A percentile compares a stretch with the other conserved stretches of the same genome.
phyloP scores from a whole-genome alignment of 768 basidiomycete species.

The Dictyophora rubrovolvata region DNA sequence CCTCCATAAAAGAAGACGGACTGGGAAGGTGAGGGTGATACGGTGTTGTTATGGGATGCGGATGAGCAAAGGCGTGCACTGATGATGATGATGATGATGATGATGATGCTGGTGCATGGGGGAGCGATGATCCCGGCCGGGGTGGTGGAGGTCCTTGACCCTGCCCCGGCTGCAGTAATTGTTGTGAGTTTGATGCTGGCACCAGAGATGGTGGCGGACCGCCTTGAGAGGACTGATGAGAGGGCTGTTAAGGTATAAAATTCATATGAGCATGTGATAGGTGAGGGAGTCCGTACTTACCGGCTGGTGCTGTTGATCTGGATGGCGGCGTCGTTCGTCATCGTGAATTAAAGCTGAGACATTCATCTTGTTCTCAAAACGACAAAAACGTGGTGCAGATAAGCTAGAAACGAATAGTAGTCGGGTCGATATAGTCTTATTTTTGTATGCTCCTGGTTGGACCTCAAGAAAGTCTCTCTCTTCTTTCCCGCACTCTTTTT shows the following conservation, averaged over 20 bases:
- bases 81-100: constrained; percentile 23
- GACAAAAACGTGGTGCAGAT: no score
- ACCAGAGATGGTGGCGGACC: constrained; percentile 18
- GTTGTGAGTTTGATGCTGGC: constrained; percentile 13
- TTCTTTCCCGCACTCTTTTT: no score
- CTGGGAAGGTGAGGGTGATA: constrained; percentile 17
- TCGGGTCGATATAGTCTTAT: no score
- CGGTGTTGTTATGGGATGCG: constrained; percentile 10
- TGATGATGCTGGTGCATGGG: constrained; percentile 25
- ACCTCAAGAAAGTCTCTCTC: no score
- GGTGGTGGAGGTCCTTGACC: constrained; percentile 16
- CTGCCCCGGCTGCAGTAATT: constrained; percentile 12
- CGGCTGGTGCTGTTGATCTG: neutral
- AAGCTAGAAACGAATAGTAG: no score
- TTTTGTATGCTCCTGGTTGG: no score
- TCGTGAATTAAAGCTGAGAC: constrained; percentile 60
- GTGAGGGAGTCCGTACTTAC: neutral
- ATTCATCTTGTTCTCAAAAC: constrained; percentile 40
- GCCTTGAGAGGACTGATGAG: neutral
- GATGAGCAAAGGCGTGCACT: constrained; percentile 7
- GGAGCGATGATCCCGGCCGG: constrained; percentile 1
- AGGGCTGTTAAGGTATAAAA: neutral
- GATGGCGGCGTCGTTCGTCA: constrained; percentile 25
- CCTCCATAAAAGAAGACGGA: constrained; percentile 10
- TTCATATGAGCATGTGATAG: neutral